A percentile compares a stretch with the other conserved stretches of the same genome.
These are phyloP conservation scores for Sclerotinia spermophila DNA, from an alignment of 2,329 filamentous ascomycete genomes.

Conservation along the genomic window DNA sequence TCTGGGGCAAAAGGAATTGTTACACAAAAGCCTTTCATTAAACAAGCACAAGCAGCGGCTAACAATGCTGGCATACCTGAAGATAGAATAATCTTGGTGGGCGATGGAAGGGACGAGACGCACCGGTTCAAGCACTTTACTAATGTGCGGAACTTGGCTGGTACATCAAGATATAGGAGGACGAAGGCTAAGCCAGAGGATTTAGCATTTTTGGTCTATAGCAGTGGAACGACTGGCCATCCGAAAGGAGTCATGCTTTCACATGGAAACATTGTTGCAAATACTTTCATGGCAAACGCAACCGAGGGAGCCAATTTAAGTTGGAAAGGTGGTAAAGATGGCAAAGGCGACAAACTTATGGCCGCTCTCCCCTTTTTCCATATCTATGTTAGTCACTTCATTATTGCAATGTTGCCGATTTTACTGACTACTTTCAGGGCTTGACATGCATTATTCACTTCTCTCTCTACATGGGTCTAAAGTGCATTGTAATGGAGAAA, in stretches of 20 bases:
- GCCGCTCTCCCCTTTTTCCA: conserved; percentile 88
- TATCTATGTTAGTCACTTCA: conserved; percentile 66
- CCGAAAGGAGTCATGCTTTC: conserved; percentile 89
- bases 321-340: conserved; percentile 55
- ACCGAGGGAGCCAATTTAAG: conserved; percentile 54
- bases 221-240: conserved; percentile 82
- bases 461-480: conserved; percentile 60
- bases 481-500: conserved; percentile 68
- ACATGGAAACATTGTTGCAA: conserved; percentile 78
- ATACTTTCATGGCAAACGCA: conserved; percentile 54
- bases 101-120: conserved; percentile 59
- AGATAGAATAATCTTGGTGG: conserved; percentile 72
- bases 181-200: conserved; percentile 67
- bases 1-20: conserved; percentile 69
- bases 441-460: conserved; percentile 71
- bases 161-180: conserved; percentile 54
- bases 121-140: conserved; percentile 68
- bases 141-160: conserved; percentile 61
- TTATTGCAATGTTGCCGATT: background rate
- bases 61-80: conserved; percentile 64
- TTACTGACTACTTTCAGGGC: conserved; percentile 41
- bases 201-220: conserved; percentile 81
- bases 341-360: conserved; percentile 67
- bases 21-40: conserved; percentile 67
- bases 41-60: conserved; percentile 64